phyloP scores from a whole-genome alignment of 352 stramenopile species.

The Phytophthora macrochlamydospora region DNA sequence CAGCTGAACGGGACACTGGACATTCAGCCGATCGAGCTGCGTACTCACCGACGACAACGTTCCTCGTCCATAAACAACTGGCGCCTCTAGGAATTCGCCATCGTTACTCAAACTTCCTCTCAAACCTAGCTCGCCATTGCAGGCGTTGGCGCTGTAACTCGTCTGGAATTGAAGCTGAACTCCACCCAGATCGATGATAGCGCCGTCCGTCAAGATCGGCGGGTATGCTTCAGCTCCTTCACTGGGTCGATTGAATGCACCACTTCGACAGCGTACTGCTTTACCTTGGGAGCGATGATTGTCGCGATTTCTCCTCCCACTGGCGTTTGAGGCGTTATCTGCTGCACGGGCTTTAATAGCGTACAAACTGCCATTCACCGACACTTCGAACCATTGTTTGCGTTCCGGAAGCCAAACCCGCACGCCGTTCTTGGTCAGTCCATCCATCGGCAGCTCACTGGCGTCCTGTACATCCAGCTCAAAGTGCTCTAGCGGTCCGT shows the following conservation, averaged over 20 bases:
- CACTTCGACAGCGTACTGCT: conserved; percentile 43
- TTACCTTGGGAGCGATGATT: conserved; percentile 16
- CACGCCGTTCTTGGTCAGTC: conserved; percentile 84
- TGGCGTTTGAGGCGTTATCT: conserved; percentile 14
- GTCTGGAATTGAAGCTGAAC: conserved; percentile 83
- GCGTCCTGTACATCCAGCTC: conserved; percentile 45
- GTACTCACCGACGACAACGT: conserved; percentile 55
- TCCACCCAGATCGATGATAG: conserved; percentile 78
- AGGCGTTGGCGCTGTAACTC: conserved; percentile 24
- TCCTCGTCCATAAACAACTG: conserved; percentile 36
- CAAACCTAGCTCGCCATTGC: conserved; percentile 1
- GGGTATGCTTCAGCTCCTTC: conserved; percentile 35
- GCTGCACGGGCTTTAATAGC: conserved; percentile 55
- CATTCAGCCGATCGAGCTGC: conserved; percentile 71
- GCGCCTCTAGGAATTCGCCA: conserved; percentile 28
- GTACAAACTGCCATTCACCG: conserved; percentile 79
- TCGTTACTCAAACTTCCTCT: conserved; percentile 30
- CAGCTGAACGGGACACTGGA: conserved; percentile 83
- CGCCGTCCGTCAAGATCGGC: conserved; percentile 66
- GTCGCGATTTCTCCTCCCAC: conserved; percentile 5
- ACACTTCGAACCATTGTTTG: conserved; percentile 82
- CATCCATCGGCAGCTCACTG: conserved; percentile 57
- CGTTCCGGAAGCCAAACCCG: conserved; percentile 76
- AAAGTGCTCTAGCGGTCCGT: conserved; percentile 48
- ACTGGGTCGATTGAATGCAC: conserved; percentile 71